Conservation (phyloP, 768 basidiomycete species). For the Phaeotremella fagi region DNA sequence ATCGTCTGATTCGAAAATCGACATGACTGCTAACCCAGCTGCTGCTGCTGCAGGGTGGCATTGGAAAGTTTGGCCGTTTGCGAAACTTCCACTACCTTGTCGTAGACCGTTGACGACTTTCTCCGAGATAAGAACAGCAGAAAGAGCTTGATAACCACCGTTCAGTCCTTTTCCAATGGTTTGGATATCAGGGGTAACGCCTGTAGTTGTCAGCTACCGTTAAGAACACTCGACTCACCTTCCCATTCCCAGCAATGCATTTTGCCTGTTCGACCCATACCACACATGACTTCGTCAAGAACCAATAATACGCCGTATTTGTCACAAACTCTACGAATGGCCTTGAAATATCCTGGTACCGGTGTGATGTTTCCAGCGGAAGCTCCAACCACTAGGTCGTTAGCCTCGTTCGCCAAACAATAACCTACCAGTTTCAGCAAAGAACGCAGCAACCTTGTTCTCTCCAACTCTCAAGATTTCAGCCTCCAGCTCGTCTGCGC, state of each 20-base stretch:
- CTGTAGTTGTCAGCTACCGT: not conserved
- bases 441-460: slow-evolving; percentile 59
- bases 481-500: slow-evolving; percentile 74
- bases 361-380: slow-evolving; percentile 70
- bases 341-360: slow-evolving; percentile 79
- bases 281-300: slow-evolving; percentile 87
- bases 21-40: slow-evolving; percentile 74
- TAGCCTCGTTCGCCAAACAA: too few relatives aligned
- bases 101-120: slow-evolving; percentile 66
- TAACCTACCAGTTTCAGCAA: slow-evolving; percentile 27
- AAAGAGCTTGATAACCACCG: slow-evolving; percentile 79
- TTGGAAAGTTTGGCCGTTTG: slow-evolving; percentile 49
- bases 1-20: slow-evolving; percentile 56
- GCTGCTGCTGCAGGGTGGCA: slow-evolving; percentile 72
- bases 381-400: slow-evolving; percentile 85
- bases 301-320: slow-evolving; percentile 63
- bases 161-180: slow-evolving; percentile 88
- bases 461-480: slow-evolving; percentile 79
- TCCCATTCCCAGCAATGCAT: slow-evolving; percentile 74
- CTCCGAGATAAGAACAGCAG: slow-evolving; percentile 67
- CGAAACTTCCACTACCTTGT: slow-evolving; percentile 46
- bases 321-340: too few relatives aligned
- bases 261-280: slow-evolving; percentile 87
- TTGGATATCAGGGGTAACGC: slow-evolving; percentile 73
- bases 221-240: slow-evolving; percentile 30